A percentile compares a stretch with the other conserved stretches of the same genome.
phyloP scores from a whole-genome alignment of 2,329 filamentous ascomycete genomes.

The Cladophialophora yegresii region DNA sequence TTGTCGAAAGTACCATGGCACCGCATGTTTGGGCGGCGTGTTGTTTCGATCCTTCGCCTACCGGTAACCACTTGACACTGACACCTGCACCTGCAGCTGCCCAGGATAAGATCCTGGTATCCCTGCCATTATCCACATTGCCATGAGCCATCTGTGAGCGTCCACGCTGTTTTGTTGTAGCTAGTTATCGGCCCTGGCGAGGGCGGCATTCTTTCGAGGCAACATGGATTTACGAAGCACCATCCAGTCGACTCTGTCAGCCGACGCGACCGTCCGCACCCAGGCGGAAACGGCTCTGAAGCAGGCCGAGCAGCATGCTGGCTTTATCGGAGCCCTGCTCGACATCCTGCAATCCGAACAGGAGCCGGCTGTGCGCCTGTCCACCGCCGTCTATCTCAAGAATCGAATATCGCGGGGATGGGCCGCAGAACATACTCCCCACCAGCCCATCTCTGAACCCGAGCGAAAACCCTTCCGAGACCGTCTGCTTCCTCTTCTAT shows the following conservation, averaged over 20 bases:
- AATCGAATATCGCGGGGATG: conserved; percentile 94
- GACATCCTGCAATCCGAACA: conserved; percentile 89
- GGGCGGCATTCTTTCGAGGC: conserved; percentile 15
- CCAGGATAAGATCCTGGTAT: not conserved
- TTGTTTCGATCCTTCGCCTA: conserved; percentile 7
- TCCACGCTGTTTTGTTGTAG: conserved; percentile 28
- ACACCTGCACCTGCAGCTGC: not conserved
- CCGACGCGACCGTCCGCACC: conserved; percentile 62
- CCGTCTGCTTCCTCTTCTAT: conserved; percentile 84
- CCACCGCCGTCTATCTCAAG: conserved; percentile 95
- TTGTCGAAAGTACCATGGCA: not conserved
- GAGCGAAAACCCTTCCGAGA: conserved; percentile 87
- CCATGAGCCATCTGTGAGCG: conserved; percentile 9
- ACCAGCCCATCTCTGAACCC: conserved; percentile 77
- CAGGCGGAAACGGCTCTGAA: conserved; percentile 67
- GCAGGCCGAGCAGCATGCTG: conserved; percentile 86
- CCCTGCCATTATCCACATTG: conserved; percentile 1
- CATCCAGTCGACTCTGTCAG: conserved; percentile 65
- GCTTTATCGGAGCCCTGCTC: conserved; percentile 86
- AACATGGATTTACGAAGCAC: conserved; percentile 56
- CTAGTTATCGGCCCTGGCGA: conserved; percentile 28
- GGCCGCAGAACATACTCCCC: conserved; percentile 74
- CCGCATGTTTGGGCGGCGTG: conserved; percentile 6
- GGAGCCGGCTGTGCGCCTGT: conserved; percentile 79
- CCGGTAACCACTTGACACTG: conserved; percentile 1